Evolutionary conservation across 495 filamentous ascomycete genomes (phyloP).

Genomic region (Neurospora sp.): DNA sequence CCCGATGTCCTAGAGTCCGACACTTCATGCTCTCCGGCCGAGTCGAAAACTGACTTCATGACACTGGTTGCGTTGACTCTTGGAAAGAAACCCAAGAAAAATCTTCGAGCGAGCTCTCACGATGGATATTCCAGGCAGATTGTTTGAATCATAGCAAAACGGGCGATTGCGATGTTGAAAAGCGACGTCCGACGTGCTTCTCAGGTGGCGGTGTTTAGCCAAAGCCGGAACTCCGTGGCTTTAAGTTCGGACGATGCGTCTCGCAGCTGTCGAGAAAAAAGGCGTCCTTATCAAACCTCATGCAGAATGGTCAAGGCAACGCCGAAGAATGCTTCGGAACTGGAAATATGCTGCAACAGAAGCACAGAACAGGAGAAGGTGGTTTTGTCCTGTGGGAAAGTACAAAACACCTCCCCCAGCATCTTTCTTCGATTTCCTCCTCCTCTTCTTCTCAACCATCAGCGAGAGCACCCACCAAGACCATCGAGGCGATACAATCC

Average conservation of each 20-base stretch:
- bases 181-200: not conserved
- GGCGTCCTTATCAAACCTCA: not conserved
- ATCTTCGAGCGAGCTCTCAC: not conserved
- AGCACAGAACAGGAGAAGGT: not conserved
- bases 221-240: not conserved
- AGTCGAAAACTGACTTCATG: not conserved
- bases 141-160: not conserved
- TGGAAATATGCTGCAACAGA: not conserved
- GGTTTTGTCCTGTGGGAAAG: not conserved
- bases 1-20: not conserved
- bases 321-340: not conserved
- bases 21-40: not conserved
- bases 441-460: not conserved
- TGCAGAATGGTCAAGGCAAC: not conserved
- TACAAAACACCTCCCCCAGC: not conserved
- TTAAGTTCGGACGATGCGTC: not conserved
- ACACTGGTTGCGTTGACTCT: too few species aligned
- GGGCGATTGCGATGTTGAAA: not conserved
- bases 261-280: not conserved
- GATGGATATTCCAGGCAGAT: accelerated
- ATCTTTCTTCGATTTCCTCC: not conserved
- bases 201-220: not conserved
- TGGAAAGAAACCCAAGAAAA: too few species aligned
- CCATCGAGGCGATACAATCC: not conserved
- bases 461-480: not conserved